Conservation (phyloP, 257 asterid species). For the Handroanthus guayacan region DNA sequence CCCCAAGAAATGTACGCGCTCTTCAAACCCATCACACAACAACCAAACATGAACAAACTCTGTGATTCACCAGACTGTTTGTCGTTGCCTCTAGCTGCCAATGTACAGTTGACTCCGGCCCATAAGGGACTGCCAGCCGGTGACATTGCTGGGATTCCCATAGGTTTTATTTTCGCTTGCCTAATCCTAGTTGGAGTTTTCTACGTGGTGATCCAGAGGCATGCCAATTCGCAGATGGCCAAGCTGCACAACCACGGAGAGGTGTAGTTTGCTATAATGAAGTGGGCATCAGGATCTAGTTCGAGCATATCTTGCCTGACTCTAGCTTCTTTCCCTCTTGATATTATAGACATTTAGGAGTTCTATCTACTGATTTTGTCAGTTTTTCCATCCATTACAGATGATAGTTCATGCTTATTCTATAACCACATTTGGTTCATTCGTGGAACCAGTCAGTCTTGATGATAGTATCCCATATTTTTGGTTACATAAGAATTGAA, state of each 20-base stretch:
- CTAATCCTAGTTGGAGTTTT: constrained; percentile 28
- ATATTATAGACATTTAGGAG: constrained; percentile 5
- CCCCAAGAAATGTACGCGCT: constrained; percentile 40
- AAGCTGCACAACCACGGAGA: constrained; percentile 14
- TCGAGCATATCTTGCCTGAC: not conserved
- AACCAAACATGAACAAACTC: not conserved
- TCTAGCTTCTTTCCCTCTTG: constrained; percentile 4
- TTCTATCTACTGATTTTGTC: not conserved
- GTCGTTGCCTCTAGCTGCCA: constrained; percentile 41
- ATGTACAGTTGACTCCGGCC: constrained; percentile 31
- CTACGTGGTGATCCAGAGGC: constrained; percentile 35
- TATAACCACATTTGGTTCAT: not conserved
- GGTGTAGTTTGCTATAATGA: constrained; percentile 15
- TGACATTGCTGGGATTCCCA: constrained; percentile 34
- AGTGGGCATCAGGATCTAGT: constrained; percentile 1
- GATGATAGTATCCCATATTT: not conserved
- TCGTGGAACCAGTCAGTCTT: not conserved
- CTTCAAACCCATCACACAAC: constrained; percentile 40
- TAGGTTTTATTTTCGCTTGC: constrained; percentile 35
- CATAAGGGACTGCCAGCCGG: constrained; percentile 35
- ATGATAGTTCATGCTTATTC: not conserved
- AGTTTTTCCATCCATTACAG: constrained; percentile 4
- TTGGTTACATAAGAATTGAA: not conserved
- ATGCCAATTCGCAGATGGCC: constrained; percentile 33
- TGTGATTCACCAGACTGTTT: constrained; percentile 30